Percentiles rank a stretch among this genome's conserved stretches.
phyloP scores from a whole-genome alignment of 2,329 filamentous ascomycete species.

The Pezicula carpinea region DNA sequence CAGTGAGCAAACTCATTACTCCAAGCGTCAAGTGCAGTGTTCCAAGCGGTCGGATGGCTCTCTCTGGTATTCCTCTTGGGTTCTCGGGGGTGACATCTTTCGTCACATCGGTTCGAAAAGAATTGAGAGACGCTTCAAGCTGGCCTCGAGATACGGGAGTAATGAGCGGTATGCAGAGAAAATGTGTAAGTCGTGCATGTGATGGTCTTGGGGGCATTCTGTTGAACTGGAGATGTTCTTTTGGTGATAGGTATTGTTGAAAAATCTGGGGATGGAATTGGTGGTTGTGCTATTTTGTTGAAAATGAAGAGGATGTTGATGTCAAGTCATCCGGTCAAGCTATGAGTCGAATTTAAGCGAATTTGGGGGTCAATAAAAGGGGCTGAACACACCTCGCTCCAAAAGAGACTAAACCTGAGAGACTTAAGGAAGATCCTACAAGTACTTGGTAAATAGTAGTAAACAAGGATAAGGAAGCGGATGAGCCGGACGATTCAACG shows the following conservation, averaged over 20 bases:
- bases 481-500: too few relatives aligned
- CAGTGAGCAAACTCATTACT: conserved; percentile 67
- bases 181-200: conserved; percentile 57
- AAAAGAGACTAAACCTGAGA: too few relatives aligned
- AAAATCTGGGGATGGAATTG: too few relatives aligned
- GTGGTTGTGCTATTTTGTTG: too few relatives aligned
- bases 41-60: conserved; percentile 70
- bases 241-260: not conserved
- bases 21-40: conserved; percentile 84
- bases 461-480: too few relatives aligned
- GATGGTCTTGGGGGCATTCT: conserved; percentile 22
- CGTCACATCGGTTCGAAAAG: conserved; percentile 57
- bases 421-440: too few relatives aligned
- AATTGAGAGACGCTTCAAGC: conserved; percentile 55
- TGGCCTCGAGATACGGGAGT: conserved; percentile 56
- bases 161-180: conserved; percentile 70
- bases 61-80: conserved; percentile 49
- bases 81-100: conserved; percentile 28
- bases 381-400: too few relatives aligned
- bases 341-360: too few relatives aligned
- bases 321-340: too few relatives aligned
- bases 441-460: too few relatives aligned
- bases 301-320: too few relatives aligned
- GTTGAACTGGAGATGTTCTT: not conserved
- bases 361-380: too few relatives aligned